Evolutionary conservation across 2,329 filamentous ascomycete genomes (phyloP), one percentile per base, ranked within the genome.

Genomic region (Epicoccum nigrum): DNA sequence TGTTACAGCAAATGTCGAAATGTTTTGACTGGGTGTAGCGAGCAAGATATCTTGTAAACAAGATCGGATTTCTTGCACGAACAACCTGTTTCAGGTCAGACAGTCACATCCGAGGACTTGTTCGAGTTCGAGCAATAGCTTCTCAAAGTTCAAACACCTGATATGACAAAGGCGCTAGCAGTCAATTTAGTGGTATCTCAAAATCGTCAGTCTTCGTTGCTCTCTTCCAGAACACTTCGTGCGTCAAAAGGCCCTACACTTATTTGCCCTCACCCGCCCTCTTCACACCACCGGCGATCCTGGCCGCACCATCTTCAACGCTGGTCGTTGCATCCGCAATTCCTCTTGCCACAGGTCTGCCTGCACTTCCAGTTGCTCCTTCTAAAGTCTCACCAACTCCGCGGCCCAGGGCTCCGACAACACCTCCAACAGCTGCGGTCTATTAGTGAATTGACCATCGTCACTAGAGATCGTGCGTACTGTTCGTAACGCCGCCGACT

Each of bases 401-500:
- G 27, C 74, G 65, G 32, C 77, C 77, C 11, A 75, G 63, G 12
- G 76, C 73, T 35, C 77, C 82, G 12, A 82, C 77, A 2, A 83
- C 74, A 23, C 80, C 79, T 12, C 81, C 81, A 2, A 79, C 73
- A 2, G 80, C 23, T 25, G 23, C 23, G 6, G 23, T 25, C 23
- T 25, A 9, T 25, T 9, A 25, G 23, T 9, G 23, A 25, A 25
- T 25, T 6, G 6, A 25, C 23, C 23, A 25, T 25, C 23, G 23
- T 25, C 23, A 6, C 23, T 25, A 25, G 9, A 25, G 3, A 25
- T 25, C 9, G 6, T 25, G 23, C 23, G 23, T 25, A 25, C 23
- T 83, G 52, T 79, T 78, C 6, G 79, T 76, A 15, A 83, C 68
- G 28, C 81, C 81, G n/a, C 80, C 81, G 32, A 71, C 76, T 0